phyloP scores from a whole-genome alignment of 495 filamentous ascomycete genomes.

The Penicillium egyptiacum region DNA sequence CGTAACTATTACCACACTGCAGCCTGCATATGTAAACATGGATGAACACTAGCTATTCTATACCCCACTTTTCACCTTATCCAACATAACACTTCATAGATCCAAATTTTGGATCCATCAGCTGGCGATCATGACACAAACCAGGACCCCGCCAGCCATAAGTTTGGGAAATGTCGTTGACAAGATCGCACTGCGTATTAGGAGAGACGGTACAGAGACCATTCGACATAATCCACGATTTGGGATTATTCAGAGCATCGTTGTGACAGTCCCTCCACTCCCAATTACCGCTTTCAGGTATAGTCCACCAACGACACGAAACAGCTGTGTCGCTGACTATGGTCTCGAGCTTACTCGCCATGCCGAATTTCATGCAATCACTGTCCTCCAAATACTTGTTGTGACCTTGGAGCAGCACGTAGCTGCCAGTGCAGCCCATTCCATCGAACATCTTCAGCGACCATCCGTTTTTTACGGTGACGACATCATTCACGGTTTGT shows the following conservation, averaged over 20 bases:
- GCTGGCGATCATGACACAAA: not conserved
- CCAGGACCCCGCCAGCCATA: constrained; percentile 4
- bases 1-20: too few relatives aligned
- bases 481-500: not conserved
- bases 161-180: not conserved
- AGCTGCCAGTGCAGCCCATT: constrained; percentile 10
- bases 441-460: constrained; percentile 9
- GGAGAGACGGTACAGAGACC: constrained; percentile 7
- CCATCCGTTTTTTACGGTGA: not conserved
- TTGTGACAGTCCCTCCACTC: constrained; percentile 3
- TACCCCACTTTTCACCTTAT: not conserved
- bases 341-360: not conserved
- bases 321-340: not conserved
- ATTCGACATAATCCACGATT: constrained; percentile 10
- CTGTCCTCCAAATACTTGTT: not conserved
- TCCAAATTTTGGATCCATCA: not conserved
- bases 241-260: not conserved
- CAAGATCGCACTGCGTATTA: not conserved
- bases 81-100: constrained; percentile 11
- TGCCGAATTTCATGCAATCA: constrained; percentile 5
- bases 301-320: constrained; percentile 14
- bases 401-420: constrained; percentile 13
- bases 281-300: not conserved
- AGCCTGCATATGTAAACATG: too few relatives aligned
- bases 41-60: too few relatives aligned